Evolutionary conservation across 2,329 filamentous ascomycete genomes (phyloP).

Genomic region (Cladosporium sp.): DNA sequence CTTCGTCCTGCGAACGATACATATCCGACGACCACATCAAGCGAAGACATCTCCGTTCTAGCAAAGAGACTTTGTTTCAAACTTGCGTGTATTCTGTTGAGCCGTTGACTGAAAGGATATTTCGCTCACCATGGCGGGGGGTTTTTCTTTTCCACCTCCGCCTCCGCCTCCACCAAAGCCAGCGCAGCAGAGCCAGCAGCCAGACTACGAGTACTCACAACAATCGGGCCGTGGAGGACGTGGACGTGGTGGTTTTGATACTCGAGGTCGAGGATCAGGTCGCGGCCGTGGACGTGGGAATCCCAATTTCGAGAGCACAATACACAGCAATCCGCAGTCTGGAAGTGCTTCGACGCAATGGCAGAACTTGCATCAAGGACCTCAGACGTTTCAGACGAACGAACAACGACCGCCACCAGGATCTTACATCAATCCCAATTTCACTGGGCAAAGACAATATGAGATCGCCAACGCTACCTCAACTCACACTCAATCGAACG

Average conservation of each 20-base stretch:
- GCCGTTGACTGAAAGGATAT: too few relatives aligned
- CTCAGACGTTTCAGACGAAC: not conserved
- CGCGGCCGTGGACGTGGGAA: slow-evolving; percentile 19
- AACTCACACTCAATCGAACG: not conserved
- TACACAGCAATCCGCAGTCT: not conserved
- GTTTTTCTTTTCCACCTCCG: slow-evolving; percentile 44
- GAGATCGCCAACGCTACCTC: not conserved
- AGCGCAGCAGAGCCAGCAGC: slow-evolving; percentile 8
- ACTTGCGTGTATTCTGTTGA: too few relatives aligned
- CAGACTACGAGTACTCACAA: slow-evolving; percentile 15
- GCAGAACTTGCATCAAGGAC: not conserved
- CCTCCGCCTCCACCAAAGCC: slow-evolving; percentile 36
- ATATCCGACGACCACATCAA: too few relatives aligned
- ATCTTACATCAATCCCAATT: slow-evolving; percentile 28
- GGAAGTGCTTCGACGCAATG: not conserved
- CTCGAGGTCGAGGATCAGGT: slow-evolving; percentile 28
- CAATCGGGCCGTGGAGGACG: slow-evolving; percentile 22
- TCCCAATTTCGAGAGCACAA: slow-evolving; percentile 2
- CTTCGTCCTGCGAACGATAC: too few relatives aligned
- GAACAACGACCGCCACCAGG: slow-evolving; percentile 19
- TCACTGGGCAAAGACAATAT: slow-evolving; percentile 10
- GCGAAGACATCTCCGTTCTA: too few relatives aligned
- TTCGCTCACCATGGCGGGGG: slow-evolving; percentile 10
- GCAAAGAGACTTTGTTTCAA: too few relatives aligned
- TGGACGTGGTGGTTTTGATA: slow-evolving; percentile 20